Evolutionary conservation across 2,329 filamentous ascomycete genomes (phyloP).

Genomic region (Rasamsonia emersonii): DNA sequence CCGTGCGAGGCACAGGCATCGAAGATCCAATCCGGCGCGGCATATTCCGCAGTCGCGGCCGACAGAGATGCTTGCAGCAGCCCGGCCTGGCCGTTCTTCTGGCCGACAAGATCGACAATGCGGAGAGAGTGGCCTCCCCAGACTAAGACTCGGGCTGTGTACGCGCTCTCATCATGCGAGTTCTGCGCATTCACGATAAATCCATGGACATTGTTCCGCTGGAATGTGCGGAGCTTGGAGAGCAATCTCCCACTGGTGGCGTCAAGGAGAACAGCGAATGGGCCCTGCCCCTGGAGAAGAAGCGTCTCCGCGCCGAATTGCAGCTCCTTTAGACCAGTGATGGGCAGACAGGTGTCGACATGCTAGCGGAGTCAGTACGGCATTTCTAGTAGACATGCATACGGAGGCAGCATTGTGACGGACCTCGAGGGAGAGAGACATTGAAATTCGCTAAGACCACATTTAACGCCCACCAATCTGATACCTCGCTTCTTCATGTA

Average conservation of each 20-base stretch:
- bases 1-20: slow-evolving; percentile 44
- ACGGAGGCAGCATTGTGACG: slow-evolving; percentile 12
- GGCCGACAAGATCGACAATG: slow-evolving; percentile 24
- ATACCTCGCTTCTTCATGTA: too few relatives aligned
- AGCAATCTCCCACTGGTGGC: slow-evolving; percentile 21
- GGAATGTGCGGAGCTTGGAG: slow-evolving; percentile 23
- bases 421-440: slow-evolving; percentile 24
- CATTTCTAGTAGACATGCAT: slow-evolving; percentile 1
- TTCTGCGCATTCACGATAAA: slow-evolving; percentile 20
- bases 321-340: slow-evolving; percentile 31
- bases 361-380: slow-evolving; percentile 24
- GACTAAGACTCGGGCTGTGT: slow-evolving; percentile 37
- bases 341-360: slow-evolving; percentile 35
- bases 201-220: slow-evolving; percentile 32
- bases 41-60: slow-evolving; percentile 33
- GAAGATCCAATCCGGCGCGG: slow-evolving; percentile 68
- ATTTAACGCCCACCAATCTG: too few relatives aligned
- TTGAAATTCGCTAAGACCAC: slow-evolving; percentile 14
- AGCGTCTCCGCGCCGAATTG: slow-evolving; percentile 17
- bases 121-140: slow-evolving; percentile 61
- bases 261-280: slow-evolving; percentile 25
- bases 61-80: slow-evolving; percentile 15
- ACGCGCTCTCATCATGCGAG: slow-evolving; percentile 9
- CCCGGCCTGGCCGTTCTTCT: slow-evolving; percentile 14
- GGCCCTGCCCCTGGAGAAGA: slow-evolving; percentile 33